Evolutionary conservation across 176 grass and related monocot genomes (phyloP), one percentile per base, ranked within the genome.

Genomic region (Musa itinerans): DNA sequence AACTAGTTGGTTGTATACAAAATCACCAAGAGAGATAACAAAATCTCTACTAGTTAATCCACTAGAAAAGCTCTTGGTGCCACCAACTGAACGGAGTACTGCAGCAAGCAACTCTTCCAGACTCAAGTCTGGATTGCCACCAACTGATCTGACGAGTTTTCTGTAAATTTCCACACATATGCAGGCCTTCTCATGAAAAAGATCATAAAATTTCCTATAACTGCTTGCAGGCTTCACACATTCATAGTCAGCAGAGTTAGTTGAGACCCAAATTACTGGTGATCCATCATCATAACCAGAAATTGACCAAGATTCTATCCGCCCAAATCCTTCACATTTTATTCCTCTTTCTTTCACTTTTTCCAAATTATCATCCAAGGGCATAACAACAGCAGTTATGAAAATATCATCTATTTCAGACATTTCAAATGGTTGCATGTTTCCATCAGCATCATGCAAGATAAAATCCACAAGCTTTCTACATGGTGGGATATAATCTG

Each of bases 201-300:
- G 82, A 64, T 86, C 89, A 76, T 87, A 99, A 80, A 90, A 90
- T 49, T 82, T 89, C 71, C 87, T 99, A 81, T 99, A 99, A 72
- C 54, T 86, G 78, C 78, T 73, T 81, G 95, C 82, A 75, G 95
- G 90, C 59, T 94, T 99, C 77, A 93, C 90, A 83, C 95, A 99
- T 85, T 99, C 95, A 72, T 99, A 99, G 43, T 94, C 95, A 74
- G 91, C 90, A 87, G 83, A 61, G 86, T 99, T 90, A 71, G 95
- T 99, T 74, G 88, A 91, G 48, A 99, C 72, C 95, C 95, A 99
- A 79, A 94, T 81, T 16, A 91, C 79, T 55, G 95, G 80, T 71
- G 67, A 91, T 56, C 90, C 95, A 87, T 99, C 95, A 81, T 99
- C 95, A 87, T 99, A 99, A 77, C 95, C 95, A 69, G 95, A 92